Conservation (phyloP, 2,329 filamentous ascomycete species). For the Colletotrichum liaoningense region DNA sequence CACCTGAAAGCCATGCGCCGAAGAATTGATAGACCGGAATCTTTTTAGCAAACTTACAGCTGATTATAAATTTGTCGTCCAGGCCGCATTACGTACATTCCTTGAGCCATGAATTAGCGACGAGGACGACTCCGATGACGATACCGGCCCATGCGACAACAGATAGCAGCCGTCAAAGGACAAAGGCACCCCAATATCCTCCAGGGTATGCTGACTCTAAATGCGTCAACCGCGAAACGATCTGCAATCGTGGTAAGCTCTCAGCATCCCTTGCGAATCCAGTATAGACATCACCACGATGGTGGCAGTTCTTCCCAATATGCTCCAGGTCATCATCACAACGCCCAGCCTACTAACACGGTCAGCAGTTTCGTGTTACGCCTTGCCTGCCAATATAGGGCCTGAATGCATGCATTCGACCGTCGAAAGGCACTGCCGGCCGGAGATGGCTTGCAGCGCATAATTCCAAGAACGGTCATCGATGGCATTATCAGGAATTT, state of each 20-base stretch:
- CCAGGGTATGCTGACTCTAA: not conserved
- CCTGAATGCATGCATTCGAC: not conserved
- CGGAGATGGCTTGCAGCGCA: not conserved
- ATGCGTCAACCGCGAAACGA: not conserved
- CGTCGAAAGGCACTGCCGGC: not conserved
- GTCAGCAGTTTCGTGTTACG: not conserved
- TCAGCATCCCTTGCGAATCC: no score
- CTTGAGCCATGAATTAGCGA: not conserved
- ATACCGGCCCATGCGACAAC: not conserved
- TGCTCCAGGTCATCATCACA: not conserved
- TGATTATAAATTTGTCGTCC: not conserved
- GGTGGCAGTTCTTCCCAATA: not conserved
- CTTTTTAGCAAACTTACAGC: no score
- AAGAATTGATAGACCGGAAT: no score
- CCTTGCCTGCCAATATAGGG: not conserved
- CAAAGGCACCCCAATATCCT: not conserved
- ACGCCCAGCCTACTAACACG: not conserved
- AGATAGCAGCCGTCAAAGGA: not conserved
- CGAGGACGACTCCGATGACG: not conserved
- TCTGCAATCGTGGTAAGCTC: not conserved
- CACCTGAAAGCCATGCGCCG: no score
- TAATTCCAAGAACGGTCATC: not conserved
- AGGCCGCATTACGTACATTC: not conserved
- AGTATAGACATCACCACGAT: no score
- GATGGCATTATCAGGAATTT: not conserved